Conservation (phyloP, 2,329 filamentous ascomycete species). For the Cercospora berteroae region DNA sequence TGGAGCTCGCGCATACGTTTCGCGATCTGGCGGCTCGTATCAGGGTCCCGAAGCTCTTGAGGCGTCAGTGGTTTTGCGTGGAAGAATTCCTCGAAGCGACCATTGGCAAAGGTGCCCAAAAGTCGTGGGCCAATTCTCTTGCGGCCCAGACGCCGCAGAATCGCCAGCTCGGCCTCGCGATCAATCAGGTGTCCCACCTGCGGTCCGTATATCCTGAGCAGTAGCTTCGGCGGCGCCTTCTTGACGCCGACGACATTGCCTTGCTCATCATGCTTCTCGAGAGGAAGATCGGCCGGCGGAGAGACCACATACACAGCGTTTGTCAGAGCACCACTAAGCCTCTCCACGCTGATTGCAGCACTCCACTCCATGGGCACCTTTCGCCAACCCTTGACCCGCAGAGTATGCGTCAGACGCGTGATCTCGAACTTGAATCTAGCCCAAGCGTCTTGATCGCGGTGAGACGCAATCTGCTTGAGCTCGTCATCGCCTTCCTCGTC, state of each 20-base stretch:
- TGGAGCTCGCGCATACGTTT: constrained; percentile 97
- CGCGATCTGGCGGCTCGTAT: constrained; percentile 87
- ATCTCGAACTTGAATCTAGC: constrained; percentile 88
- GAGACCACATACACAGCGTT: constrained; percentile 95
- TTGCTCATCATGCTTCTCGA: constrained; percentile 38
- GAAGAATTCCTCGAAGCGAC: constrained; percentile 92
- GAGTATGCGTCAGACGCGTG: constrained; percentile 80
- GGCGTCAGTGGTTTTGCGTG: constrained; percentile 78
- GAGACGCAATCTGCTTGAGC: constrained; percentile 30
- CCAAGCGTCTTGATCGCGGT: constrained; percentile 63
- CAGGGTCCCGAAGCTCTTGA: constrained; percentile 71
- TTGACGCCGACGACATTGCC: constrained; percentile 32
- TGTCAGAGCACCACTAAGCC: constrained; percentile 86
- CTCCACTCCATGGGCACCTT: constrained; percentile 71
- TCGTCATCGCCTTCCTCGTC: constrained; percentile 48
- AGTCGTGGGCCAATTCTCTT: constrained; percentile 92
- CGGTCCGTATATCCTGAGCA: constrained; percentile 89
- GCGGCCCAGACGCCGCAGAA: constrained; percentile 78
- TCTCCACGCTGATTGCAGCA: constrained; percentile 66
- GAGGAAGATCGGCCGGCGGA: constrained; percentile 65
- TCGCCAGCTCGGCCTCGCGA: constrained; percentile 81
- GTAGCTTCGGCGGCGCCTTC: constrained; percentile 65
- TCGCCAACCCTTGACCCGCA: constrained; percentile 89
- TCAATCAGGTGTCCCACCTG: constrained; percentile 96
- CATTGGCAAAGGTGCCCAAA: constrained; percentile 88